Base-by-base conservation (phyloP, 192 early-diverging fungal species). In the Podila horticola region DNA sequence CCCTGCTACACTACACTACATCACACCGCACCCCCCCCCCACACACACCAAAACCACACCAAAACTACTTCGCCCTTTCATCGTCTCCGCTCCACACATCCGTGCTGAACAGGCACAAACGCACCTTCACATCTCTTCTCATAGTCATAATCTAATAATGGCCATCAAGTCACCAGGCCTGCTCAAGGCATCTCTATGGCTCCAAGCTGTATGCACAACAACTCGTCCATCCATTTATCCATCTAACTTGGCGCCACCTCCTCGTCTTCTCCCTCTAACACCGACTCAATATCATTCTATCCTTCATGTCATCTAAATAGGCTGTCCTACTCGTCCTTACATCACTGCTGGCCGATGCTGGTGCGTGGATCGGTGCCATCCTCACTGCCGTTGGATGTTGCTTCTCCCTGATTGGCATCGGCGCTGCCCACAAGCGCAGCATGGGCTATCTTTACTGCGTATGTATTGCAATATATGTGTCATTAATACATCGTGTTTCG, bases 361-460 rank as follows among this genome's bases (percentile, higher is more conserved):
- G 41, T 59, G 76, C 76, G 19, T 81, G 76, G 76, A 69, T 81
- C 30, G 76, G 76, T 10, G 66, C 66, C 24, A 62, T 57, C 20
- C 17, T 81, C 12, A 51, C 71, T 20, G 71, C 65, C 1, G 55
- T 69, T 31, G 76, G 76, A 12, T 51, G 71, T 6, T 67, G 69
- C 49, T 72, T 81, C 61, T 70, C 72, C 2, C 17, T 61, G 10
- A 64, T 72, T 59, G 76, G 76, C 28, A 49, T 81, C 36, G 71
- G 66, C 24, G 76, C 76, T 34, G 76, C 76, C 10, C 71, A 72
- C 60, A 81, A 69, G 41, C 58, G 59, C 31, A 72, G 76, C 52
- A 34, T 73, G 2, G 76, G 76, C 7, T 81, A 81, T 33, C 71
- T 81, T 19, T 81, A 81, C 33, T 69, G 66, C 33, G 76, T 81